phyloP scores from a whole-genome alignment of 768 basidiomycete genomes.

The Gloeophyllum trabeum region DNA sequence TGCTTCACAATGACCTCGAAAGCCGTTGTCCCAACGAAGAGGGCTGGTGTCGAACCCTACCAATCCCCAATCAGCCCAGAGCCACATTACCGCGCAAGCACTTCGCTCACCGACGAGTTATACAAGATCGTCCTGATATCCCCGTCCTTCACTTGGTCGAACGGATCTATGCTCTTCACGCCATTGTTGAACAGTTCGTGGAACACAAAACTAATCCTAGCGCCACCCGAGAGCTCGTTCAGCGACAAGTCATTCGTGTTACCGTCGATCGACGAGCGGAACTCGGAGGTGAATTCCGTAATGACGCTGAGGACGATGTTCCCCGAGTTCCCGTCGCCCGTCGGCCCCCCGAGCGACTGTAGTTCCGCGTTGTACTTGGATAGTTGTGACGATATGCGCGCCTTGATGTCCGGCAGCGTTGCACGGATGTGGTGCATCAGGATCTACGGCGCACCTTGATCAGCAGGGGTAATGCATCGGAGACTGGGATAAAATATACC shows the following conservation, averaged over 20 bases:
- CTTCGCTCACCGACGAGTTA: conserved; percentile 79
- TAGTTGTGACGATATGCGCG: conserved; percentile 83
- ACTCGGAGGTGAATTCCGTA: conserved; percentile 95
- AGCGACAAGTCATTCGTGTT: conserved; percentile 91
- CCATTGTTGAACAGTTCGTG: conserved; percentile 98
- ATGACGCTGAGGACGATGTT: conserved; percentile 95
- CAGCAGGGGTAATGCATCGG: background rate
- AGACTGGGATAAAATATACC: conserved; percentile 35
- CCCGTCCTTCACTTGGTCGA: conserved; percentile 97
- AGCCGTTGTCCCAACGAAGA: conserved; percentile 94
- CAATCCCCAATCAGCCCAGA: background rate
- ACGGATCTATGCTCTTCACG: conserved; percentile 92
- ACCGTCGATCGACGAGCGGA: conserved; percentile 94
- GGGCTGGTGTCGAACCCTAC: conserved; percentile 88
- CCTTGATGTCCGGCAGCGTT: conserved; percentile 98
- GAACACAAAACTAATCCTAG: conserved; percentile 97
- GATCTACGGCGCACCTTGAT: conserved; percentile 41
- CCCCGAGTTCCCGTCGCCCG: conserved; percentile 78
- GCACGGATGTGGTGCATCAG: conserved; percentile 98
- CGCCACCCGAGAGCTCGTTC: conserved; percentile 97
- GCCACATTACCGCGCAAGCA: background rate
- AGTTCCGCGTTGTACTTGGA: conserved; percentile 85
- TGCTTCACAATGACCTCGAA: conserved; percentile 99
- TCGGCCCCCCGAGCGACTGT: conserved; percentile 69
- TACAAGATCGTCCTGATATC: conserved; percentile 94